Conservation (phyloP, 352 stramenopile species). For the Globisporangium nagaii region DNA sequence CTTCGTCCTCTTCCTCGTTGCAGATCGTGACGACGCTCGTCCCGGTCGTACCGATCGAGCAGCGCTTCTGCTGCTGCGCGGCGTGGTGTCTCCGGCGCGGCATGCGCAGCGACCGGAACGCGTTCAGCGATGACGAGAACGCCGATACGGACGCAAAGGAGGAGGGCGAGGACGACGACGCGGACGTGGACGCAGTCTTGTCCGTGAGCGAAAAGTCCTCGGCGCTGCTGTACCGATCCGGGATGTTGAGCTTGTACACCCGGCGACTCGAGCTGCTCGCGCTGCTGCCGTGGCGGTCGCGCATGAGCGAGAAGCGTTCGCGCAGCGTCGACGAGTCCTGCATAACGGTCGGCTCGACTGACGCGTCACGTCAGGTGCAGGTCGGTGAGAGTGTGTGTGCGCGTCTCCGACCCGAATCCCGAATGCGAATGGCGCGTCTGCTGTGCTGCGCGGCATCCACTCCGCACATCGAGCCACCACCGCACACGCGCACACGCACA, state of each 20-base stretch:
- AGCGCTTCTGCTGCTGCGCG: conserved; percentile 2
- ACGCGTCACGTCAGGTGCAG: no score
- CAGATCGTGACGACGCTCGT: conserved; percentile 8
- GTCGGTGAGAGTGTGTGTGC: not conserved
- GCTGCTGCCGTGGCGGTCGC: not conserved
- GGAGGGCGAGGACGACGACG: not conserved
- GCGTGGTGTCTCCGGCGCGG: not conserved
- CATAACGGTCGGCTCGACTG: no score
- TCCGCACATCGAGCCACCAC: no score
- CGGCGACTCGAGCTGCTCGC: not conserved
- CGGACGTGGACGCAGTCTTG: not conserved
- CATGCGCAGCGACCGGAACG: conserved; percentile 4
- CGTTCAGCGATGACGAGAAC: not conserved
- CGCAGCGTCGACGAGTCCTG: not conserved
- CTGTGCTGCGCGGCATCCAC: no score
- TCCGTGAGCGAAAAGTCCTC: not conserved
- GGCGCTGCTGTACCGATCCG: conserved; percentile 1
- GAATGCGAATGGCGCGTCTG: not conserved
- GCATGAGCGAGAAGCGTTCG: not conserved
- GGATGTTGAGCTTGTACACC: conserved; percentile 7
- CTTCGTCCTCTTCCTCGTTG: conserved; percentile 3
- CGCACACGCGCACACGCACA: no score
- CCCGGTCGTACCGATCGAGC: conserved; percentile 9
- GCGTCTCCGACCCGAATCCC: not conserved
- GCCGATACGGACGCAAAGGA: not conserved